Conservation (phyloP, 1,139 yeast genomes). For the Geotrichum cucujoidarum region DNA sequence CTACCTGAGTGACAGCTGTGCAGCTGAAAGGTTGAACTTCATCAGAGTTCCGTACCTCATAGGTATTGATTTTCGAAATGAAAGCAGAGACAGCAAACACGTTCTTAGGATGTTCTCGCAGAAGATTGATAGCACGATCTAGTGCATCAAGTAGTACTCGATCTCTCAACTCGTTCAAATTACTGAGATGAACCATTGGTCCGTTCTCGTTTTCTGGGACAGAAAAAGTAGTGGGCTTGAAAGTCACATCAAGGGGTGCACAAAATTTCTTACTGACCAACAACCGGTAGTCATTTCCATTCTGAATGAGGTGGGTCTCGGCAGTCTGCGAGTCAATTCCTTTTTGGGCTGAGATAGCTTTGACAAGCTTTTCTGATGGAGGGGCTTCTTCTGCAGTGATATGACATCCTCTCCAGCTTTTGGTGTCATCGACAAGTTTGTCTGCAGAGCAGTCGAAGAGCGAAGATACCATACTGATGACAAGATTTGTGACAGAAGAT, state of each 20-base stretch:
- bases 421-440: conserved; percentile 15
- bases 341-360: conserved; percentile 47
- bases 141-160: conserved; percentile 38
- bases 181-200: conserved; percentile 39
- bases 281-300: conserved; percentile 4
- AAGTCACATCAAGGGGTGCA: no score
- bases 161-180: conserved; percentile 41
- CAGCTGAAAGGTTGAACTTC: conserved; percentile 16
- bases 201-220: conserved; percentile 25
- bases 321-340: conserved; percentile 40
- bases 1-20: conserved; percentile 37
- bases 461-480: conserved; percentile 26
- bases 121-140: conserved; percentile 47
- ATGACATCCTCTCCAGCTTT: conserved; percentile 8
- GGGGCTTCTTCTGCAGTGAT: conserved; percentile 43
- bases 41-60: conserved; percentile 23
- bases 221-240: conserved; percentile 23
- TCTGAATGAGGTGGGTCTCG: conserved; percentile 3
- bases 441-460: conserved; percentile 26
- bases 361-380: conserved; percentile 50
- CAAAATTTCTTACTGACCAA: no score
- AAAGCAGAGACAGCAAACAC: conserved; percentile 49
- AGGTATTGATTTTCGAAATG: conserved; percentile 36
- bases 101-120: conserved; percentile 49
- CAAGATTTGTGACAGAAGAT: conserved; percentile 23